phyloP scores from a whole-genome alignment of 805 yeast genomes.

The Ogataea philodendri region DNA sequence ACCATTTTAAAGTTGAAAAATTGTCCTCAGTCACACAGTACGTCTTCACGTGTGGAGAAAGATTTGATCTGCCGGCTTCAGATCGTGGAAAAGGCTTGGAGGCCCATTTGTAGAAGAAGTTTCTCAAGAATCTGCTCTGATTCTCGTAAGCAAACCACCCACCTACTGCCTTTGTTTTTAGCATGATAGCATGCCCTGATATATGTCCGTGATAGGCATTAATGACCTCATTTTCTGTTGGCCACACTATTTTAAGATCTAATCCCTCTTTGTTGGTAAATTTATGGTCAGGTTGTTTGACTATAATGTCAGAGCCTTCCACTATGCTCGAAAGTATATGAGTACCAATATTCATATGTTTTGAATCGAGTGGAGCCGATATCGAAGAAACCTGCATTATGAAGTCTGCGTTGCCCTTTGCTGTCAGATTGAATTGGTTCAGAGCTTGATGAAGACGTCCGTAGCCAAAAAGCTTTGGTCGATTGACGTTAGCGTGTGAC shows the following conservation, averaged over 20 bases:
- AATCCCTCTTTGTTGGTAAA: constrained; percentile 14
- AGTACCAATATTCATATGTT: constrained; percentile 40
- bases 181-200: constrained; percentile 33
- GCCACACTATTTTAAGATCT: constrained; percentile 35
- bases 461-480: constrained; percentile 46
- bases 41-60: constrained; percentile 63
- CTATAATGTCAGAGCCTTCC: constrained; percentile 30
- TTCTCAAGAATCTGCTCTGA: constrained; percentile 43
- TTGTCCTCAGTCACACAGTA: constrained; percentile 54
- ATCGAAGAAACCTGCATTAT: constrained; percentile 50
- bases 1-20: constrained; percentile 59
- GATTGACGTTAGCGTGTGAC: too few relatives aligned
- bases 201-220: constrained; percentile 18
- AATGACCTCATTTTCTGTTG: constrained; percentile 31
- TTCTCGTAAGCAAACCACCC: constrained; percentile 24
- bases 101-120: constrained; percentile 48
- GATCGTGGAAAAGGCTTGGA: constrained; percentile 29
- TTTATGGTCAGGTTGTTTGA: constrained; percentile 19
- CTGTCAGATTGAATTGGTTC: constrained; percentile 33
- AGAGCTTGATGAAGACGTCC: constrained; percentile 45
- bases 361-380: constrained; percentile 42
- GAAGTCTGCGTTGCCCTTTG: constrained; percentile 28
- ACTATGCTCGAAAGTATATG: constrained; percentile 48
- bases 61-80: constrained; percentile 26
- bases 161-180: constrained; percentile 15